Base-by-base conservation (phyloP, 1,139 yeast species). In the Candida neerlandica region DNA sequence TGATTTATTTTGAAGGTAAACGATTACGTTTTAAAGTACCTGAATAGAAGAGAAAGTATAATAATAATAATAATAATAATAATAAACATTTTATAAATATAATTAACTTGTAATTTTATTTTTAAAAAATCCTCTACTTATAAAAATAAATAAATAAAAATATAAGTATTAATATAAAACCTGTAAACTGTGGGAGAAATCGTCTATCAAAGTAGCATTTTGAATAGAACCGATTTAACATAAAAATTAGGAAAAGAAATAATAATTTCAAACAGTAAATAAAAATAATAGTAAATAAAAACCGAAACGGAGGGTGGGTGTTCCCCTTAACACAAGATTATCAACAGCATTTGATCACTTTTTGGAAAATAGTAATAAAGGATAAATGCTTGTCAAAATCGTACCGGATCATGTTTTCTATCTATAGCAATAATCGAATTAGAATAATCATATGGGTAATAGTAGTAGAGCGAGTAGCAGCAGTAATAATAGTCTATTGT, bases 1-100 rank as follows among this genome's bases (percentile, higher is more conserved):
- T 79, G 43, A 78, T 95, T 11, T 92, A 92, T 61, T 73, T 78
- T 29, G 96, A 89, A 63, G 99, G 99, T 1, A 78, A 75, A 51
- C 70, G 64, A 49, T 60, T 72, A 45, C 64, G 79, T 54, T 77
- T 74, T 58, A 66, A 65, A 54, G 80, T 72, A 3, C 81, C 80
- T 4, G 72, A 68, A 45, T 55, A 44, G 45, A 14, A 26, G 2
- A 6, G 21, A 4, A 33, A 19, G 26, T 21, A 41, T 4, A 35
- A 12, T 21, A 9, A 16, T 19, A 41, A 23, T 14, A 32, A 19
- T 10, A 19, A 21, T 11, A 27, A 26, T 39, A 40, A 21, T 27
- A 45, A 21, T 4, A 18, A 10, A 35, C 10, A 35, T 30, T 23
- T n/a, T 7, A 30, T 30, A 30, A n/a, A 30, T 30, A 30, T 30